Evolutionary conservation across 306 rosid species (phyloP).

Genomic region (Trifolium subterraneum): DNA sequence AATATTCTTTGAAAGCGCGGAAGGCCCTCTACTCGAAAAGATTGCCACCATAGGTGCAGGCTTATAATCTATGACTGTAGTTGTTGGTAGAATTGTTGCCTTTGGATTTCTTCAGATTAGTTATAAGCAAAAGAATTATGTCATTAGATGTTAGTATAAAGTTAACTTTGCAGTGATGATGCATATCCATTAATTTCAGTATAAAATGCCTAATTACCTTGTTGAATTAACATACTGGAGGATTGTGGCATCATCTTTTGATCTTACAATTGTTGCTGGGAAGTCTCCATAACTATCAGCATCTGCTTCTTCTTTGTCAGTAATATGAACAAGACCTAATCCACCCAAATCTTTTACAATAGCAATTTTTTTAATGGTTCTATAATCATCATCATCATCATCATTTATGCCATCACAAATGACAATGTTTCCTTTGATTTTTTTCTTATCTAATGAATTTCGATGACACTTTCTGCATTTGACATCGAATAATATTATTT

Average conservation of each 20-base stretch:
- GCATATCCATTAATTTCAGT: background rate
- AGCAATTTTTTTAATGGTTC: background rate
- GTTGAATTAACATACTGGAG: conserved; percentile 66
- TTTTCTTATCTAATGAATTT: conserved; percentile 45
- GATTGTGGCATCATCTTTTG: conserved; percentile 47
- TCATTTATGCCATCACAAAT: conserved; percentile 59
- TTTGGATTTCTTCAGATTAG: conserved; percentile 59
- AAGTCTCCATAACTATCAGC: conserved; percentile 39
- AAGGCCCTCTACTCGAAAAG: conserved; percentile 90
- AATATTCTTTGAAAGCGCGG: conserved; percentile 54
- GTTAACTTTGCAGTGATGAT: too few species aligned
- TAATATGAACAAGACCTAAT: conserved; percentile 56
- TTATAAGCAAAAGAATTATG: background rate
- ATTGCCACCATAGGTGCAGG: conserved; percentile 69
- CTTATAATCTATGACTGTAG: conserved; percentile 53
- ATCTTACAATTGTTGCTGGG: conserved; percentile 55
- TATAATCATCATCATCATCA: conserved; percentile 5
- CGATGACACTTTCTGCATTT: conserved; percentile 54
- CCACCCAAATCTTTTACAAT: conserved; percentile 53
- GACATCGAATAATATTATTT: too few species aligned
- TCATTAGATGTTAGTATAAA: too few species aligned
- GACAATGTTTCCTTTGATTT: conserved; percentile 72
- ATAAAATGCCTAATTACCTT: background rate
- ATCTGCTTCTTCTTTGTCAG: conserved; percentile 31
- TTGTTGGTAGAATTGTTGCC: conserved; percentile 72